Base-by-base conservation (phyloP, 2,329 filamentous ascomycete species). In the Metarhizium brunneum region DNA sequence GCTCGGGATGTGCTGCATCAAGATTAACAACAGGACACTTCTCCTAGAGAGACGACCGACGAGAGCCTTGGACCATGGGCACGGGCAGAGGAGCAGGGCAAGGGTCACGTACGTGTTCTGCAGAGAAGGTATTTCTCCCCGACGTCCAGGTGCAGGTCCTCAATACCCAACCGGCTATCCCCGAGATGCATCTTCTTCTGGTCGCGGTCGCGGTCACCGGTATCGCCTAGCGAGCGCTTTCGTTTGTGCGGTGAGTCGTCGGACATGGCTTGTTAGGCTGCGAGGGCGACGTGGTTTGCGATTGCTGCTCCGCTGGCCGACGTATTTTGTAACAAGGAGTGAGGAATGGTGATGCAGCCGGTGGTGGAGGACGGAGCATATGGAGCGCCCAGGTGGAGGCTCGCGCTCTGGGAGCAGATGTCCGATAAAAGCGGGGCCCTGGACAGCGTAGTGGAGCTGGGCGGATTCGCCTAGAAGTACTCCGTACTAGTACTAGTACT, bases 121-220 rank as follows among this genome's bases (percentile, higher is more conserved):
- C 82, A 81, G 73, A 86, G 76, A 65, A 85, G 77, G 72, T 85
- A 85, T 73, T 85, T 85, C 66, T 79, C 74, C 71, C 83, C 83
- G 59, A 86, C 82, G 75, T 86, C 81, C 65, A 82, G 70, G 67
- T 86, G 83, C 63, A 86, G 75, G 71, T 84, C 79, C 64, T 84
- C 77, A 70, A 86, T 84, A 71, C 79, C 79, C 62, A 80, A 73
- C 71, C 75, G 79, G 72, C 79, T 75, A 68, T 79, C 77, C 73
- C 84, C 82, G 71, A 82, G 71, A 63, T 85, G 79, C 66, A 78
- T 71, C 71, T 86, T 86, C 73, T 86, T 86, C 63, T 76, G 73
- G 60, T 78, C 75, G 65, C 77, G 78, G 65, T 78, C 75, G 65
- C 77, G 77, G 65, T 79, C 76, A 60, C 79, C 81, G 54, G 69